Evolutionary conservation across 2,329 filamentous ascomycete genomes (phyloP), one percentile per base, ranked within the genome.

Genomic region (Aureobasidium subglaciale): DNA sequence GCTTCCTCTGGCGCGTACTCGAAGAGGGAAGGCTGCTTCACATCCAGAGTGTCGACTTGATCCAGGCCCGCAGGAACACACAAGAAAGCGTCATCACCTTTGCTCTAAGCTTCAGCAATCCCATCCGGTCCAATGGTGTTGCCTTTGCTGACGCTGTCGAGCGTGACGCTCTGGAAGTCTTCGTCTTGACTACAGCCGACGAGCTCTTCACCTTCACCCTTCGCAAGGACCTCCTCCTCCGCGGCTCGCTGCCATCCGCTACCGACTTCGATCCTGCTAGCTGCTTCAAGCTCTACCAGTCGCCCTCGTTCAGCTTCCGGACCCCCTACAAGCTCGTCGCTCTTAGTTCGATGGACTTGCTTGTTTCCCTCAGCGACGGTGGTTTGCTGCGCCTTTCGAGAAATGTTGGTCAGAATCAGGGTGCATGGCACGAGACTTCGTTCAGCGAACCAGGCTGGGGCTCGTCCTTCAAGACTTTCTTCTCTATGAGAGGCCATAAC

Each of bases 1-100:
- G 83, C 70, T 95, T 97, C 67, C 79, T 96, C 45, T 99, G 93
- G 93, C 83, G 92, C 63, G 80, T 97, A 35, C 74, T 96, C 59
- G 87, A 95, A 65, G 84, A 89, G 64, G 83, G 84, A 65, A 87
- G 82, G 62, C 77, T 90, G 59, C 78, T 99, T 63, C 92, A 93
- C 72, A 78, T 99, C 49, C 87, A 89, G 66, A 85, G 84, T 37
- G 83, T 88, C 58, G 93, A 99, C 71, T 74, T 96, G 61, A 86
- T 83, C 20, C 68, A 90, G 81, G 73, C 81, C 78, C 60, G 59
- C 27, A 59, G 56, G 40, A 42, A 52, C 9, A 61, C 78, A 78
- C 59, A 79, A 77, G 62, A 67, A 49, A 62, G 62, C 35, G 80
- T 83, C 20, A 75, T 93, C 50, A 85, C 87, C 4, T 77, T 96